A percentile compares a stretch with the other conserved stretches of the same genome.
Conservation (phyloP, 1,139 yeast genomes). For the Candida mesenterica region DNA sequence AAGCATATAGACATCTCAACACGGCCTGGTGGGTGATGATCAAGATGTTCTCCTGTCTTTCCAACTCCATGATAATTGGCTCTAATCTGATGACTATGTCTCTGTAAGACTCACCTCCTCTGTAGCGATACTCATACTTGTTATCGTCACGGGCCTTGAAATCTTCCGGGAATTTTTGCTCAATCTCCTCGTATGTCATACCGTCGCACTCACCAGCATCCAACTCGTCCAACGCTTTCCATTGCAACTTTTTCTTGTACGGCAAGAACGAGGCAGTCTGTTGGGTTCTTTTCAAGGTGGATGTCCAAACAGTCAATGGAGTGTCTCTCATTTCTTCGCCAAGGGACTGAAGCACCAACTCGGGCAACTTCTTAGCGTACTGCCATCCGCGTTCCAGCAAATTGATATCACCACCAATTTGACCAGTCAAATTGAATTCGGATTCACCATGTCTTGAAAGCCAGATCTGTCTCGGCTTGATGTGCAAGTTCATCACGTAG, state of each 20-base stretch:
- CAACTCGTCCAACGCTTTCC: constrained; percentile 96
- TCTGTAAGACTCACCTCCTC: constrained; percentile 96
- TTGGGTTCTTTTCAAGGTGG: constrained; percentile 87
- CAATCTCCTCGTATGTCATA: constrained; percentile 81
- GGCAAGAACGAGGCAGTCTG: constrained; percentile 87
- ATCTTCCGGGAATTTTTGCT: constrained; percentile 83
- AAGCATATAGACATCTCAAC: constrained; percentile 91
- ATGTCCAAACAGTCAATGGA: constrained; percentile 91
- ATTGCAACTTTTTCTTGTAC: constrained; percentile 72
- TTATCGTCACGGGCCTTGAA: constrained; percentile 94
- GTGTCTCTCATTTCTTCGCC: constrained; percentile 62
- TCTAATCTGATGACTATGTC: constrained; percentile 93
- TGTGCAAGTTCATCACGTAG: constrained; percentile 92
- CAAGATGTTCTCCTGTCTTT: constrained; percentile 91
- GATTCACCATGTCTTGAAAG: constrained; percentile 95
- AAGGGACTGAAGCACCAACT: constrained; percentile 68
- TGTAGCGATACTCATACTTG: constrained; percentile 90
- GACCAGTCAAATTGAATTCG: constrained; percentile 86
- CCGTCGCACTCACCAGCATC: constrained; percentile 99
- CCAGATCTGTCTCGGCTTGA: constrained; percentile 90
- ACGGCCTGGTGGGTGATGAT: constrained; percentile 98
- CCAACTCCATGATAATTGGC: constrained; percentile 97
- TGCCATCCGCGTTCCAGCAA: constrained; percentile 82
- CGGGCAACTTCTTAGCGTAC: constrained; percentile 82
- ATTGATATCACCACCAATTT: constrained; percentile 94